These are phyloP conservation scores for Reutealis trisperma DNA, from an alignment of 345 rosid genomes.

Conservation along the genomic window DNA sequence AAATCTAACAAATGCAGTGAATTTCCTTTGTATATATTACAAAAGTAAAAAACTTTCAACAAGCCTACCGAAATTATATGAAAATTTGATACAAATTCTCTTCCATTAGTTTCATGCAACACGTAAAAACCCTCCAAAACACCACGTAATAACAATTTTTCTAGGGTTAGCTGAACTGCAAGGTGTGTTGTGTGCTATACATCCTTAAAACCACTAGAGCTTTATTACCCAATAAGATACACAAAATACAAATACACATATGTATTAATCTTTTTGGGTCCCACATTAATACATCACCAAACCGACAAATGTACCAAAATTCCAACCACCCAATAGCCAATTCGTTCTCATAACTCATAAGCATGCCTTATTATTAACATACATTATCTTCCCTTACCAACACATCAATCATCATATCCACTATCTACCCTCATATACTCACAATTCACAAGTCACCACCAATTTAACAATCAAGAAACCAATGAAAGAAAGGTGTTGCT, in stretches of 20 bases:
- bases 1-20: no score
- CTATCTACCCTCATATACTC: no score
- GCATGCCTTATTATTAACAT: not conserved
- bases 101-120: not conserved
- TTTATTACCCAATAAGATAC: not conserved
- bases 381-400: not conserved
- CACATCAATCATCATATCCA: not conserved
- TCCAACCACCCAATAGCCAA: not conserved
- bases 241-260: no score
- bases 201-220: not conserved
- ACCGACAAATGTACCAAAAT: constrained; percentile 14
- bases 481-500: no score
- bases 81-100: not conserved
- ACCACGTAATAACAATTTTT: not conserved
- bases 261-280: not conserved
- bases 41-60: not conserved
- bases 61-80: not conserved
- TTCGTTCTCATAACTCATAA: not conserved
- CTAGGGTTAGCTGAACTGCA: not conserved
- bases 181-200: not conserved
- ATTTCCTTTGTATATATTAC: no score
- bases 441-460: no score
- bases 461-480: no score
- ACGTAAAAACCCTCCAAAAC: not conserved
- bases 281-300: not conserved